phyloP scores from a whole-genome alignment of 805 yeast species.

The Wickerhamiella musiphila region DNA sequence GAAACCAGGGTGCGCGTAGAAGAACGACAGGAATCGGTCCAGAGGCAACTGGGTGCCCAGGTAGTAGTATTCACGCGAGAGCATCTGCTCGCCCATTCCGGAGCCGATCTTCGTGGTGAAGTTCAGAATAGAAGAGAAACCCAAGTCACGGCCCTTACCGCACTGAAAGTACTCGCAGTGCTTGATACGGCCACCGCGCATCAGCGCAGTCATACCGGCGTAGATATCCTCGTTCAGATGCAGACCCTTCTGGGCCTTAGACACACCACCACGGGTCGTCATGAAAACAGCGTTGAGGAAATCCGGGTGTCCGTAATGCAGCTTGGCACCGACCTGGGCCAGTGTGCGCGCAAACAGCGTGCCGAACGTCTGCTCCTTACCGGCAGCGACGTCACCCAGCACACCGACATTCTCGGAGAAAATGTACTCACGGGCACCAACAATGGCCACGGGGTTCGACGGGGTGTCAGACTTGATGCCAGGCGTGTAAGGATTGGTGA shows the following conservation, averaged over 20 bases:
- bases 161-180: constrained; percentile 94
- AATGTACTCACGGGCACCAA: constrained; percentile 90
- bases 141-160: constrained; percentile 92
- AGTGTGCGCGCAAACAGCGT: constrained; percentile 85
- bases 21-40: constrained; percentile 79
- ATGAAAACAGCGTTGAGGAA: constrained; percentile 76
- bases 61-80: constrained; percentile 82
- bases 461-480: constrained; percentile 26
- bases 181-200: constrained; percentile 85
- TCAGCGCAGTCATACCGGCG: constrained; percentile 82
- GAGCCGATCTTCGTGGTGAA: constrained; percentile 94
- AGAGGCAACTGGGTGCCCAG: constrained; percentile 78
- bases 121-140: constrained; percentile 79
- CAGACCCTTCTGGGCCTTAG: constrained; percentile 85
- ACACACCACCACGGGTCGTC: constrained; percentile 91
- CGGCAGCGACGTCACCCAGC: constrained; percentile 92
- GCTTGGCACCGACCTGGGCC: constrained; percentile 85
- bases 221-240: constrained; percentile 90
- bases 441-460: constrained; percentile 59
- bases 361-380: constrained; percentile 94
- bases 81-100: constrained; percentile 94
- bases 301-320: constrained; percentile 96
- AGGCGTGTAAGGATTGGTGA: constrained; percentile 39
- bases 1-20: constrained; percentile 94
- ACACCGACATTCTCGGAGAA: constrained; percentile 88